Evolutionary conservation across 441 rosid species (phyloP).

Genomic region (Gossypium trilobum): DNA sequence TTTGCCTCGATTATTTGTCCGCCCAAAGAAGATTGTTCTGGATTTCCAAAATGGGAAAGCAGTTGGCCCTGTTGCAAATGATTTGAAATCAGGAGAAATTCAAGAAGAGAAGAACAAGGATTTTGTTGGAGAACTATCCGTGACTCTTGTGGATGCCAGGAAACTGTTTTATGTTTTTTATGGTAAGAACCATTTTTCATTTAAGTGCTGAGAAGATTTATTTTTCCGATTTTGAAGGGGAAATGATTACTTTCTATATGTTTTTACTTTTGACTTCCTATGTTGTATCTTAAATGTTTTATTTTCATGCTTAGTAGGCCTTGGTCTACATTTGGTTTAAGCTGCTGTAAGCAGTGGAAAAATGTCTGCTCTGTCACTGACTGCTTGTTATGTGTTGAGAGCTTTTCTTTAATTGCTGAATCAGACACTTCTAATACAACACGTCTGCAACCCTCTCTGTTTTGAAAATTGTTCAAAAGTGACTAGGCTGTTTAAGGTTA

Average conservation of each 20-base stretch:
- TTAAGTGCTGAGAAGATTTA: not conserved
- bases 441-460: not conserved
- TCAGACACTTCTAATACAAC: not conserved
- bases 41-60: conserved; percentile 90
- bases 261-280: not conserved
- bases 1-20: conserved; percentile 81
- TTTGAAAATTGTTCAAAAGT: not conserved
- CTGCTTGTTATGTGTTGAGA: not conserved
- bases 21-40: conserved; percentile 91
- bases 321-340: not conserved
- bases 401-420: not conserved
- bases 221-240: not conserved
- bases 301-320: not conserved
- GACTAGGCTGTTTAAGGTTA: not conserved
- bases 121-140: conserved; percentile 86
- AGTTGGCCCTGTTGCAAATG: conserved; percentile 70
- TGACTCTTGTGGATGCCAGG: conserved; percentile 84
- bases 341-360: not conserved
- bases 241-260: not conserved
- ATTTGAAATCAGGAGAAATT: conserved; percentile 61
- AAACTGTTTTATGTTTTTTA: conserved; percentile 63
- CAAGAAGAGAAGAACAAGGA: conserved; percentile 72
- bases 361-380: not conserved
- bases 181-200: conserved; percentile 33
- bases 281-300: not conserved